These are phyloP conservation scores for Tephrocybe rancida DNA, from an alignment of 768 basidiomycete species.

Conservation along the genomic window DNA sequence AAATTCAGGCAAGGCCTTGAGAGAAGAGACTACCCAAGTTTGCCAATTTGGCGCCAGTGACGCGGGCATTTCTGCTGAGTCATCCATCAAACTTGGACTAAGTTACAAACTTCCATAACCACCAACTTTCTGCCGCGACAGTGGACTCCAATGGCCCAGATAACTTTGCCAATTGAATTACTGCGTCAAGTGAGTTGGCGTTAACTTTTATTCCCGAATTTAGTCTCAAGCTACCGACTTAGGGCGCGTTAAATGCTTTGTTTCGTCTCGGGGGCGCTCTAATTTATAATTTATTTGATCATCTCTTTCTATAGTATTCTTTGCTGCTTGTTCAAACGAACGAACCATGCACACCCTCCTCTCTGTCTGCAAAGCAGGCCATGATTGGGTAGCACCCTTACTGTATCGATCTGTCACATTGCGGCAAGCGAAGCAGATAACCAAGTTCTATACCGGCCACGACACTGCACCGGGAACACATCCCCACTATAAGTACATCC, in stretches of 20 bases:
- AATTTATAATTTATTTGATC: too few relatives aligned
- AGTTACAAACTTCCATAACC: too few relatives aligned
- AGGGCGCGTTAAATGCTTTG: too few relatives aligned
- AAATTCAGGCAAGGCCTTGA: too few relatives aligned
- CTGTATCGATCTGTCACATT: constrained; percentile 27
- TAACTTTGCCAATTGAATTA: constrained; percentile 11
- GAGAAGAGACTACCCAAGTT: not conserved
- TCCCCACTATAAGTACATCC: constrained; percentile 23
- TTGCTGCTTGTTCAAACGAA: constrained; percentile 14
- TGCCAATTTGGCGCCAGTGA: not conserved
- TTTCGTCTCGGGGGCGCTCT: too few relatives aligned
- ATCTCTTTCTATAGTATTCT: constrained; percentile 15
- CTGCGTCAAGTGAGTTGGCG: constrained; percentile 10
- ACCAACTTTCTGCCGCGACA: too few relatives aligned
- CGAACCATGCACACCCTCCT: constrained; percentile 3
- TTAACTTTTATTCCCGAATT: not conserved
- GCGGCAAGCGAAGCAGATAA: constrained; percentile 19
- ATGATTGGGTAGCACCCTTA: constrained; percentile 22
- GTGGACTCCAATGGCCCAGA: not conserved
- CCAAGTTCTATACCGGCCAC: constrained; percentile 21
- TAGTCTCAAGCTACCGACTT: not conserved
- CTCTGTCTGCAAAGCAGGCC: constrained; percentile 11
- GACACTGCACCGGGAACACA: constrained; percentile 18
- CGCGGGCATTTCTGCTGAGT: not conserved
- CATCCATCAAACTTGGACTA: not conserved